Evolutionary conservation across 768 basidiomycete species (phyloP).

Genomic region (Kwoniella newhampshirensis): DNA sequence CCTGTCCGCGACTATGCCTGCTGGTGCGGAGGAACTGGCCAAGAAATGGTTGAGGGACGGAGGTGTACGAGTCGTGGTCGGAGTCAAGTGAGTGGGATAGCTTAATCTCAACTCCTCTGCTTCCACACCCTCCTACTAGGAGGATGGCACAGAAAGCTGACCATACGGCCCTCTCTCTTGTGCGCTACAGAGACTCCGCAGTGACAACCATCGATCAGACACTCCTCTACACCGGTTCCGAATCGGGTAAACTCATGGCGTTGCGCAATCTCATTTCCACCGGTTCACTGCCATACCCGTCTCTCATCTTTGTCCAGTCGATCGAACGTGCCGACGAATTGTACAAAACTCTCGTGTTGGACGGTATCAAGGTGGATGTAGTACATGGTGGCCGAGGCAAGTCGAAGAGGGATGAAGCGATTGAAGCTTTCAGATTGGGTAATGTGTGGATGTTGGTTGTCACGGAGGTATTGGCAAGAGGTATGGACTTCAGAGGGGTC

Average conservation of each 20-base stretch:
- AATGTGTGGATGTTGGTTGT: slow-evolving; percentile 93
- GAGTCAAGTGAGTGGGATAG: slow-evolving; percentile 77
- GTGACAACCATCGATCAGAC: slow-evolving; percentile 85
- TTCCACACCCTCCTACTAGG: not conserved
- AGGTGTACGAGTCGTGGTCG: slow-evolving; percentile 88
- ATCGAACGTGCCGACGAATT: slow-evolving; percentile 61
- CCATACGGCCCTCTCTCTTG: not conserved
- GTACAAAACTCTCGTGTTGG: slow-evolving; percentile 79
- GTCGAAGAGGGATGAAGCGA: slow-evolving; percentile 81
- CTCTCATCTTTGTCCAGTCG: slow-evolving; percentile 89
- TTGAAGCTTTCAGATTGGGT: slow-evolving; percentile 79
- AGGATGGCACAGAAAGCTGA: too few species aligned
- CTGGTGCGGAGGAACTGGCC: slow-evolving; percentile 79
- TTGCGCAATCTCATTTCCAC: slow-evolving; percentile 74
- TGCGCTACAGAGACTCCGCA: slow-evolving; percentile 74
- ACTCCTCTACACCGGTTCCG: slow-evolving; percentile 86
- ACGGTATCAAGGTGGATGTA: slow-evolving; percentile 77
- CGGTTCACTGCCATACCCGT: slow-evolving; percentile 73
- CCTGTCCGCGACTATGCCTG: slow-evolving; percentile 92
- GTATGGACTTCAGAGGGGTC: slow-evolving; percentile 96
- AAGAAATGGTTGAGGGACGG: slow-evolving; percentile 77
- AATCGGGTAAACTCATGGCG: slow-evolving; percentile 89
- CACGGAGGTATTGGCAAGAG: slow-evolving; percentile 96
- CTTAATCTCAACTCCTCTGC: too few species aligned
- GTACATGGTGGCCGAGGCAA: slow-evolving; percentile 87